Base-by-base conservation (phyloP, 192 early-diverging fungal genomes). In the Backusella sp. region DNA sequence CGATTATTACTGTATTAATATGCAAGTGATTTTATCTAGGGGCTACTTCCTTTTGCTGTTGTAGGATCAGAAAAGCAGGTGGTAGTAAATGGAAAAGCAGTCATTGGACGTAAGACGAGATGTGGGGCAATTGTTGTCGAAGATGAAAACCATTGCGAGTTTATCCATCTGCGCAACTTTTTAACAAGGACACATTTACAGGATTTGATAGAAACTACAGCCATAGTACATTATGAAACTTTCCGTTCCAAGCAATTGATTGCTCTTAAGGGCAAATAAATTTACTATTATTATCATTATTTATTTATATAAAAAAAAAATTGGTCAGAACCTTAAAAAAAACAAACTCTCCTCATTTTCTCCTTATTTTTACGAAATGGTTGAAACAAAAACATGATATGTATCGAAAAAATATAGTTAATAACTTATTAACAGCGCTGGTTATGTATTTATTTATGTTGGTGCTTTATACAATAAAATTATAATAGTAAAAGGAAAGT, bases 131-230 rank as follows among this genome's bases (percentile, higher is more conserved):
- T 72, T 75, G n/a, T 79, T 91, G 95, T 99, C 69, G 95, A 97
- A 82, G 92, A 98, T 82, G 94, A 96, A 84, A 85, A 84, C 52
- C 96, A 98, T 85, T 96, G 96, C 89, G 97, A 98, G 77, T 98
- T 99, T 83, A 87, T 93, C 59, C 93, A 94, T 80, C 88, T 99
- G 70, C 93, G 97, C 84, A 94, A 98, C 88, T 94, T 96, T 83
- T 85, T 95, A 76, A 92, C 92, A 35, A 72, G 82, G 86, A 98
- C 97, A 21, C 98, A 99, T 81, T 80, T 99, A 66, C 94, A 96
- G 74, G 98, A 99, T 77, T 85, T 99, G 82, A 92, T 98, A 75
- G 98, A 99, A 77, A 95, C 95, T 59, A 99, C 98, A 15, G 88
- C 94, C 4, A 87, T 90, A 76, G 88, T 97, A 68, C 97, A 98